Base-by-base conservation (phyloP, 2,329 filamentous ascomycete species). In the Xylaria sp. region DNA sequence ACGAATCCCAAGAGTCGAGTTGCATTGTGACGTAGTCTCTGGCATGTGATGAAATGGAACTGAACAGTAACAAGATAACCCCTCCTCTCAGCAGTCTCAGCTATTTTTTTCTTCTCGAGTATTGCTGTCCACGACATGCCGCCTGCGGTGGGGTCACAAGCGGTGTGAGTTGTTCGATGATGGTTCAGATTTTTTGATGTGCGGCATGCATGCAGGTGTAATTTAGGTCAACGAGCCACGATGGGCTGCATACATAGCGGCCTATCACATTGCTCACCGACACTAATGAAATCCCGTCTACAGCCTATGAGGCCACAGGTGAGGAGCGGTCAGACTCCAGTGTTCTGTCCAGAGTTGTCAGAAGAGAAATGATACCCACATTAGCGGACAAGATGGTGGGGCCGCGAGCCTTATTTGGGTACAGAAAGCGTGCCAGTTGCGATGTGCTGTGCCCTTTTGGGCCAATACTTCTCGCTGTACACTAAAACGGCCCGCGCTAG, bases 261-360 rank as follows among this genome's bases (percentile, higher is more conserved):
- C 42, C 42, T 64, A 51, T 57, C 28, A 68, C 36, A 51, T 44
- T 28, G 36, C 57, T 64, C 61, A 65, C 66, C 66, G 66, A 65
- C 65, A 64, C n/a, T 38, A 49, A 28, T 42, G 57, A 7, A 13
- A 26, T 40, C 7, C 51, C 23, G 42, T 51, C 20, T 66, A 38
- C 58, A 53, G 51, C 23, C 49, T 56, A 54, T 63, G 58, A 56
- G 42, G 51, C n/a, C 26, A 46, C 9, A 59, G 58, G 49, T 38
- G 61, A 64, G 61, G 57, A 65, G 66, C 66, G 66, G 66, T 68
- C 66, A 65, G 60, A 56, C 42, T 59, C 54, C 49, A 59, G 38
- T 44, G 44, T 40, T 49, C 36, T 17, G 36, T 59, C 54, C 49
- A 59, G 38, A 51, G 44, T 33, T 49, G 44, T 17, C 44, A 38